Evolutionary conservation across 352 stramenopile species (phyloP), one percentile per base, ranked within the genome.

Genomic region (Pythium periplocum): DNA sequence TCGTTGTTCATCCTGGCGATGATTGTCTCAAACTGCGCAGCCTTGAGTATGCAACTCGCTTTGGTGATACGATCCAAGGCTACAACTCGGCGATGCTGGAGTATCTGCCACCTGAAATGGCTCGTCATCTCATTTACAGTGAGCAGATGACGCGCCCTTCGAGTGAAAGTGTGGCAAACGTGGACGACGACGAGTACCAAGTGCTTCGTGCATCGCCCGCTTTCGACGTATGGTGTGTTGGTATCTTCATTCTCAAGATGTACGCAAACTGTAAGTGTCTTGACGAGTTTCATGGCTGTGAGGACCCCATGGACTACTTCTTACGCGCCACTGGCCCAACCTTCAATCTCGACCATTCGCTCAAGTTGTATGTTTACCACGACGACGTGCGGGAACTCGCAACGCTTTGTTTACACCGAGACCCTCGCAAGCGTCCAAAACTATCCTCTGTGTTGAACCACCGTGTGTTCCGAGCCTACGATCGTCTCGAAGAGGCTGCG

Each of bases 221-320:
- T 6, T 66, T 80, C 35, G 78, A 90, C 56, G 59, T 82, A 10
- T 90, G 78, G 78, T 74, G 72, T 47, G 57, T 87, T 17, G 76
- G 78, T 0, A 65, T 86, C 11, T 62, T 83, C 9, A 71, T 85
- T 2, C 57, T 87, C 17, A 83, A 85, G 47, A 61, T 80, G 34
- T 81, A 86, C 53, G 69, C 70, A 4, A 63, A 57, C 35, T 59
- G 53, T 32, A 79, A 68, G 34, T 57, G 62, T 36, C 49, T 89
- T 12, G 68, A 78, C 52, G 75, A 86, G 53, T 80, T 87, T 38
- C 45, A 62, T 33, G 64, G 48, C 32, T 84, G 76, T 32, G 43
- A 48, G 2, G 54, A 51, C 4, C 41, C 71, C 7, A 53, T 39
- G 0, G 67, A 79, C 32, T 66, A 80, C 4, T 68, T 82, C 34